These are phyloP conservation scores for Oryza rufipogon DNA, from an alignment of 176 grass and related monocot species.

Conservation along the genomic window DNA sequence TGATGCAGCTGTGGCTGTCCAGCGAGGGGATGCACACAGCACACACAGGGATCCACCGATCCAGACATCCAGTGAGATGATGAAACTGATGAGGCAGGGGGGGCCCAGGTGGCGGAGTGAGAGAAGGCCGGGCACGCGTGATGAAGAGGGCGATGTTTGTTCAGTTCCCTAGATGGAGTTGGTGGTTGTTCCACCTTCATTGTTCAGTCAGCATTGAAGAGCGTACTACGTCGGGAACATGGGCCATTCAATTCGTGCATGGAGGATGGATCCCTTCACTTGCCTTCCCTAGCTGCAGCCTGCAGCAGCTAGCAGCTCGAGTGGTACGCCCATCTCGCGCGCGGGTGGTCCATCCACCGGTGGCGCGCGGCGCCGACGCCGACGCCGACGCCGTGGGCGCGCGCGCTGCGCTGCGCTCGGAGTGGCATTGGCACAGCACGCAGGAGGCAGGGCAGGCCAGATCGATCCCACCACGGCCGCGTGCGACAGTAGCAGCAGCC, in stretches of 20 bases:
- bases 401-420: too few species aligned
- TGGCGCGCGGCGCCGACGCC: too few species aligned
- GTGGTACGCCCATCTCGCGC: too few species aligned
- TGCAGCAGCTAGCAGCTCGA: neutral
- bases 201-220: conserved; percentile 31
- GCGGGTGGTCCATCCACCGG: too few species aligned
- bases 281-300: neutral
- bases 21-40: too few species aligned
- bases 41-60: neutral
- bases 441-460: too few species aligned
- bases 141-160: neutral
- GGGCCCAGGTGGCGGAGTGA: neutral
- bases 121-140: neutral
- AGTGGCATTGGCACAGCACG: too few species aligned
- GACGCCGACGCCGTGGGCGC: too few species aligned
- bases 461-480: too few species aligned
- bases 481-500: neutral
- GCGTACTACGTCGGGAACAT: conserved; percentile 6
- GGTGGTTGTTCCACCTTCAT: neutral
- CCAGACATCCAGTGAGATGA: too few species aligned
- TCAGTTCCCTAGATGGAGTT: conserved; percentile 16
- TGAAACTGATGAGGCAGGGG: too few species aligned
- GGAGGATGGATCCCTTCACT: neutral
- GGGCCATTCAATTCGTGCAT: neutral
- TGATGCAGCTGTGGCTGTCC: neutral